Evolutionary conservation across 441 rosid species (phyloP).

Genomic region (Brassica balearica): DNA sequence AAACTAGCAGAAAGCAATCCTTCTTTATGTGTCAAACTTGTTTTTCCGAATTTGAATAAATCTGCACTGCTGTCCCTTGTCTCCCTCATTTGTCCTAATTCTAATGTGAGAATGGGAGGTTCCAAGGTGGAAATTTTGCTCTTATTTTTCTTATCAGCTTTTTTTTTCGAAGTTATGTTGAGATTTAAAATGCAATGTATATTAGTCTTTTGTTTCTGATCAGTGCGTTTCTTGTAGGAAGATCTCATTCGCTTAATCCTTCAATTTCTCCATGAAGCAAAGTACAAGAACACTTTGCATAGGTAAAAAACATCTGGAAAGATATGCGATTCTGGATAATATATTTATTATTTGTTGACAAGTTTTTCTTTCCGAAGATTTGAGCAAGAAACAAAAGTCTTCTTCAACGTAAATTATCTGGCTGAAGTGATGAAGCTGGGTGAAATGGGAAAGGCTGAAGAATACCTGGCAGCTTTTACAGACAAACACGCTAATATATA

Average conservation of each 20-base stretch:
- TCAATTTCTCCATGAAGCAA: conserved; percentile 49
- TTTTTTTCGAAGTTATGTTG: conserved; percentile 10
- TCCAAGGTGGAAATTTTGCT: conserved; percentile 40
- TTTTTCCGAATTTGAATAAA: conserved; percentile 31
- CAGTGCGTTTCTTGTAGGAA: conserved; percentile 45
- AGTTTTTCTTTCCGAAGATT: conserved; percentile 39
- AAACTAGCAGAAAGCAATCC: conserved; percentile 40
- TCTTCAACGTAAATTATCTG: conserved; percentile 45
- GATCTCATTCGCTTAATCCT: conserved; percentile 49
- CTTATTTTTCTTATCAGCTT: conserved; percentile 9
- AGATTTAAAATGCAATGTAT: neutral
- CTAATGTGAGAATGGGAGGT: conserved; percentile 12
- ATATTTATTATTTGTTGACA: conserved; percentile 23
- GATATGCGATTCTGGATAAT: conserved; percentile 17
- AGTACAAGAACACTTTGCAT: conserved; percentile 47
- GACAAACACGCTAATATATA: conserved; percentile 28
- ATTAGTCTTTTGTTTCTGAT: conserved; percentile 31
- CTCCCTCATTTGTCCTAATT: conserved; percentile 41
- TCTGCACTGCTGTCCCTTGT: conserved; percentile 44
- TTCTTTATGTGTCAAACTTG: conserved; percentile 36
- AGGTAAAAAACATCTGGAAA: conserved; percentile 38
- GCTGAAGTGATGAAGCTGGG: conserved; percentile 27
- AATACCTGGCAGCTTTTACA: conserved; percentile 47
- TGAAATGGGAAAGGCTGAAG: conserved; percentile 42
- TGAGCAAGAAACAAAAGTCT: conserved; percentile 49